Conservation (phyloP, 1,284 basidiomycete species). For the Inonotus obliquus region DNA sequence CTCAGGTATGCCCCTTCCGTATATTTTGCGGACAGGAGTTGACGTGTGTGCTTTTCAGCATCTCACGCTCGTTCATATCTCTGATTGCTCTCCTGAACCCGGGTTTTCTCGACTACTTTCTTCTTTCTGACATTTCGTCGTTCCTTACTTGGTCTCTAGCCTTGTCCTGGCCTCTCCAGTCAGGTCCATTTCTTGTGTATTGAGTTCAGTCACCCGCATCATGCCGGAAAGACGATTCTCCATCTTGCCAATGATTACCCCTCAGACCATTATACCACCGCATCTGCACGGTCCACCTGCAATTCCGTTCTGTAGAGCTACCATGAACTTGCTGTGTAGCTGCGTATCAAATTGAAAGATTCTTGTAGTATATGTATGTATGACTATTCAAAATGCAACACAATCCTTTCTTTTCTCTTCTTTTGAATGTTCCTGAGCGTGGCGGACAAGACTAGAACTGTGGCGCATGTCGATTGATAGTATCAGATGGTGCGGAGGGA, state of each 20-base stretch:
- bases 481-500: background rate
- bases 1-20: background rate
- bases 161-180: background rate
- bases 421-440: background rate
- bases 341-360: background rate
- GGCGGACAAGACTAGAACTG: background rate
- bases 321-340: background rate
- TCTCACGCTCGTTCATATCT: slow-evolving; percentile 8
- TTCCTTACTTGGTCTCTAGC: background rate
- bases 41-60: slow-evolving; percentile 7
- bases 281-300: slow-evolving; percentile 3
- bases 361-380: background rate
- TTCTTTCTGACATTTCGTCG: background rate
- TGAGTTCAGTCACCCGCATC: background rate
- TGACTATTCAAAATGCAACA: background rate
- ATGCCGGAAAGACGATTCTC: background rate
- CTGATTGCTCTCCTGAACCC: background rate
- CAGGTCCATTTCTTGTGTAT: background rate
- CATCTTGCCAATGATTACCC: background rate
- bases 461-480: background rate
- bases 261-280: slow-evolving; percentile 6
- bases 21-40: slow-evolving; percentile 2
- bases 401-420: background rate
- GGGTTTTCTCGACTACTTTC: background rate
- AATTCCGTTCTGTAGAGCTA: slow-evolving; percentile 8